phyloP scores from a whole-genome alignment of 2,329 filamentous ascomycete species.

The Phialophora verrucosa region DNA sequence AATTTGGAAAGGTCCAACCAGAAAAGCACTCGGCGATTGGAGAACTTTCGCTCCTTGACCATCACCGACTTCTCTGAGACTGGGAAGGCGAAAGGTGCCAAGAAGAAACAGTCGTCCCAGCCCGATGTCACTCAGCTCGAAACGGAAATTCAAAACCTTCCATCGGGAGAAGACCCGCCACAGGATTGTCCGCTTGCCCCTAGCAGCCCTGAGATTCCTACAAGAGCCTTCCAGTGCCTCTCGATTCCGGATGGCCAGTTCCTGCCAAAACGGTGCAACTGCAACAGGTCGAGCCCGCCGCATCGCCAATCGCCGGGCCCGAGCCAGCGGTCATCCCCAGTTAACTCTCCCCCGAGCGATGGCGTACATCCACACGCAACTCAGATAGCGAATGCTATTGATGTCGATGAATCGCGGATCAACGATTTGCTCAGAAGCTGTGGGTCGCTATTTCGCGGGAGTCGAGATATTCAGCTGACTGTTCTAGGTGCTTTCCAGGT shows the following conservation, averaged over 20 bases:
- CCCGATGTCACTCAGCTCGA: constrained; percentile 8
- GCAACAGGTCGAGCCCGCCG: neutral
- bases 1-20: constrained; percentile 25
- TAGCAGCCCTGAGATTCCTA: neutral
- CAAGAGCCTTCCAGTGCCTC: constrained; percentile 15
- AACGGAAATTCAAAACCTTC: constrained; percentile 22
- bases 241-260: neutral
- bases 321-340: neutral
- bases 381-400: constrained; percentile 12
- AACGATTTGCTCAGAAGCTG: constrained; percentile 23
- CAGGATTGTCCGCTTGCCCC: constrained; percentile 7
- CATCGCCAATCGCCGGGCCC: neutral
- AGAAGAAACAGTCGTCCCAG: constrained; percentile 10
- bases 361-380: constrained; percentile 12
- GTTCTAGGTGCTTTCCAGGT: constrained; percentile 20
- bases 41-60: constrained; percentile 27
- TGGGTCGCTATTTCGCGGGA: neutral
- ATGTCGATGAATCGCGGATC: constrained; percentile 14
- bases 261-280: constrained; percentile 1
- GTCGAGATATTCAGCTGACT: neutral
- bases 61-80: constrained; percentile 21
- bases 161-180: constrained; percentile 9
- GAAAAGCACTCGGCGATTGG: constrained; percentile 23
- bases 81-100: constrained; percentile 20
- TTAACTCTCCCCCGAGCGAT: neutral